Conservation (phyloP, 257 asterid genomes). For the Ajuga chamaepitys region DNA sequence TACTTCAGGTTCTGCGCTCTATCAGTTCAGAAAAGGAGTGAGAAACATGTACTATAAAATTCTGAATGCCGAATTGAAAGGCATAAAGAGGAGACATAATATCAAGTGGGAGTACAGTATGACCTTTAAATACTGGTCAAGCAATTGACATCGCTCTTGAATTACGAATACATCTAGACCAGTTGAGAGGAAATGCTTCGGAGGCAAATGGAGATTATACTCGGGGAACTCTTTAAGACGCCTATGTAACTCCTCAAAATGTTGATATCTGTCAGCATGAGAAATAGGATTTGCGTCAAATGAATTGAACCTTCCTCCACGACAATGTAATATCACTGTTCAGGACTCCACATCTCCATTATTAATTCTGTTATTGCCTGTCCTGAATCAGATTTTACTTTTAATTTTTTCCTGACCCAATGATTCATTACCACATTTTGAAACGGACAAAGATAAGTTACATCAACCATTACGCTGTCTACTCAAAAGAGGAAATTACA, state of each 20-base stretch:
- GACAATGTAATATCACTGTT: background rate
- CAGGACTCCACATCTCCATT: background rate
- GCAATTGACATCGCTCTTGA: constrained; percentile 87
- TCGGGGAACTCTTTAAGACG: constrained; percentile 87
- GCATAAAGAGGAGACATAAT: constrained; percentile 3
- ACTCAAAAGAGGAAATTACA: constrained; percentile 7
- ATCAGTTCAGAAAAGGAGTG: background rate
- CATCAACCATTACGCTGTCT: background rate
- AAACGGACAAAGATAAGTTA: background rate
- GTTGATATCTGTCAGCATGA: constrained; percentile 61
- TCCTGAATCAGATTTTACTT: background rate
- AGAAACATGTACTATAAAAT: background rate
- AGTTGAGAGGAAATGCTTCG: constrained; percentile 90
- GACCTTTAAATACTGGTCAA: constrained; percentile 91
- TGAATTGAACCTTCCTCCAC: constrained; percentile 2
- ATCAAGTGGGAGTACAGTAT: constrained; percentile 16
- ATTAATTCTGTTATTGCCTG: background rate
- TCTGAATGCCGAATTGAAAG: constrained; percentile 1
- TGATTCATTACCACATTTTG: background rate
- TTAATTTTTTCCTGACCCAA: background rate
- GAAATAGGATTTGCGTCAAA: constrained; percentile 17
- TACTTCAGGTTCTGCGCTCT: constrained; percentile 6
- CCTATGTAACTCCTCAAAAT: constrained; percentile 96
- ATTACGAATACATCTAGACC: constrained; percentile 72
- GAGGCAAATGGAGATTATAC: constrained; percentile 94